Evolutionary conservation across 108 stramenopile genomes (phyloP).

Genomic region (Cyclotella cryptica): DNA sequence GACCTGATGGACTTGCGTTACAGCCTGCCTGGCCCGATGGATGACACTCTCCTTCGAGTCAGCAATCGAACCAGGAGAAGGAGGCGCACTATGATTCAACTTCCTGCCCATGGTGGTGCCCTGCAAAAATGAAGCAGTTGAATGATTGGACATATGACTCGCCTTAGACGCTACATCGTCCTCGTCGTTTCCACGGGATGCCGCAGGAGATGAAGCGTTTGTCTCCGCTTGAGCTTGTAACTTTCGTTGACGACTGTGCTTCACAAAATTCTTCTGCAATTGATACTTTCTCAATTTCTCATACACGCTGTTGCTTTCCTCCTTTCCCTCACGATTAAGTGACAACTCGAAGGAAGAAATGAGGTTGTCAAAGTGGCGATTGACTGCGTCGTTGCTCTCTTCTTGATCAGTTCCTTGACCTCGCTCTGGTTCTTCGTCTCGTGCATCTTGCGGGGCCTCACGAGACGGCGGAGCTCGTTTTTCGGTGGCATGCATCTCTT

Average conservation of each 20-base stretch:
- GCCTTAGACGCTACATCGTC: conserved; percentile 10
- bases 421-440: conserved; percentile 11
- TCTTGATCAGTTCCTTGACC: background rate
- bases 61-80: conserved; percentile 1
- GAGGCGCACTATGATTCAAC: conserved; percentile 22
- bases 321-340: conserved; percentile 11
- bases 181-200: conserved; percentile 8
- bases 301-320: background rate
- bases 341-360: conserved; percentile 46
- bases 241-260: background rate
- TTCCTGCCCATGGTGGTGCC: conserved; percentile 46
- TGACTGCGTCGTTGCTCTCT: conserved; percentile 31
- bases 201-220: background rate
- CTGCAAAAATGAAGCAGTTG: conserved; percentile 29
- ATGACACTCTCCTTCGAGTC: conserved; percentile 12
- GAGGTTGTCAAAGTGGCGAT: conserved; percentile 50
- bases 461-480: background rate
- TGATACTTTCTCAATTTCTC: conserved; percentile 14
- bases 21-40: conserved; percentile 22
- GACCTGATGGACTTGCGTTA: conserved; percentile 8
- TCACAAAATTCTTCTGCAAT: background rate
- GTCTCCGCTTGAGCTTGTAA: background rate
- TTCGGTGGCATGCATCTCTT: background rate
- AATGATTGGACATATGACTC: conserved; percentile 14
- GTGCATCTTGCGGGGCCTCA: background rate